Base-by-base conservation (phyloP, 2,329 filamentous ascomycete species). In the Lecanosticta acicola region DNA sequence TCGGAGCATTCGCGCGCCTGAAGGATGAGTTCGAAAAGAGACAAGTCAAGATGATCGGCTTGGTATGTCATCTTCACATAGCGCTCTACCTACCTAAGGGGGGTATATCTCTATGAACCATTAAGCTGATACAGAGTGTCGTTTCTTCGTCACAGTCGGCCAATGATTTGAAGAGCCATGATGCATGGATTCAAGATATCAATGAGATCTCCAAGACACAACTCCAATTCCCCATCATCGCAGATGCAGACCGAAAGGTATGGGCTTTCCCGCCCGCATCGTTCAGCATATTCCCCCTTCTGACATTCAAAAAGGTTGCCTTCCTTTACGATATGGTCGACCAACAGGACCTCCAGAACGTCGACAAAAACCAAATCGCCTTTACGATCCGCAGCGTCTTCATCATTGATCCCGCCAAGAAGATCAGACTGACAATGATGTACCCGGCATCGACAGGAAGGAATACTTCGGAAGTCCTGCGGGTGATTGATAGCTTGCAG, bases 381-480 rank as follows among this genome's bases (percentile, higher is more conserved):
- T 91, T 94, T 73, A 95, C 90, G 60, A 94, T 96, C 72, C 87
- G 90, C 63, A 88, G 85, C 59, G 90, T 95, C 66, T 95, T 94
- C 78, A 77, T 95, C 72, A 93, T 95, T 68, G 89, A 95, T 75
- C 89, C 89, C 55, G 81, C 80, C 70, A 95, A 94, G 83, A 91
- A 84, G 69, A 93, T 95, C 72, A 84, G 90, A 61, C 81, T 90
- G 66, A 94, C 88, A 68, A 85, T 95, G 74, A 83, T 86, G 65
- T 96, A 95, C 77, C 90, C 90, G 35, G 89, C 90, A 51, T 90
- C 85, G 48, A 94, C 88, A 37, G 90, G 90, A 29, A 66, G 78
- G 37, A 81, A 80, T 59, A 73, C 74, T 4, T 68, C 70, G 4
- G 78, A 80, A 61, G 76, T 80, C 37, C 62, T 80, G 48, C 67